Evolutionary conservation across 2,329 filamentous ascomycete species (phyloP), one percentile per base, ranked within the genome.

Genomic region (Sporothrix mexicana): DNA sequence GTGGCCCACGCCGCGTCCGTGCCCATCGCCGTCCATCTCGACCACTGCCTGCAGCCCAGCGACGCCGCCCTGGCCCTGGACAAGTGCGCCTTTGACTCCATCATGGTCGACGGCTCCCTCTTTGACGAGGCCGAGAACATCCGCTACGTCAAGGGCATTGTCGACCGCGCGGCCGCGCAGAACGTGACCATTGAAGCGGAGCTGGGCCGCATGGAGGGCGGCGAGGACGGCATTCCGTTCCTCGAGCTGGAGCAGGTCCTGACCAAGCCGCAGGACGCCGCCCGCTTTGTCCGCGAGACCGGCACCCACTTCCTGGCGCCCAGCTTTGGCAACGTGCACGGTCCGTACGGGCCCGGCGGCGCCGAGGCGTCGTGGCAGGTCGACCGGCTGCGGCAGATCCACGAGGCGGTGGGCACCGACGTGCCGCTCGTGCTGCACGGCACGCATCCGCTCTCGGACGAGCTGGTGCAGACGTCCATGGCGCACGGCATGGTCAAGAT

Each of bases 81-180:
- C 73, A 82, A 83, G 1, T 82, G 88, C 51, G 84, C 84, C 0
- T 93, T 93, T 75, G 91, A 93, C 79, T 87, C 84, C 70, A 92
- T 93, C 79, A 93, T 93, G 91, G 88, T 93, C 0, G 92, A 93
- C 80, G 93, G 93, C 91, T 88, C 85, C 73, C 91, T 93, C 78
- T 89, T 91, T 78, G 90, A 92, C 76, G 90, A 89, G 76, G 89
- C 86, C 71, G 90, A 93, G 81, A 93, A 93, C 78, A 82, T 94
- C 51, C 82, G 84, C 4, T 84, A 86, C 78, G 92, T 90, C 17
- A 84, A 83, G 69, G 87, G 90, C 73, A 81, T 92, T 67, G 88
- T 90, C 2, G 81, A 80, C n/a, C 88, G 89, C 77, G 90, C 90
- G 77, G 86, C 91, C 78, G 86, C 82, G 74, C 83, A 85, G 36